Evolutionary conservation across 1,139 yeast genomes (phyloP).

Genomic region (Blastobotrys buckinghamii): DNA sequence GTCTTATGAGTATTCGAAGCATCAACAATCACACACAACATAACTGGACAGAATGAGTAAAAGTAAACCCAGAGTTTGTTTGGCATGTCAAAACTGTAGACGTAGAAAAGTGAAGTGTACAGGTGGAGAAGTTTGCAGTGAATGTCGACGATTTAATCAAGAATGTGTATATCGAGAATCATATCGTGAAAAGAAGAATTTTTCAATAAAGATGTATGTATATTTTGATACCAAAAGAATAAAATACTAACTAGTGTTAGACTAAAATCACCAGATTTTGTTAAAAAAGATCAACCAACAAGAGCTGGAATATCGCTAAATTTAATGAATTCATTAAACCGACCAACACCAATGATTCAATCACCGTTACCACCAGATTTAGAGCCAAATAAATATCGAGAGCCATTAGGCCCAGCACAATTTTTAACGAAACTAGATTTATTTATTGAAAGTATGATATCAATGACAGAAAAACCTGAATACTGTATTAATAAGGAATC

Average conservation of each 20-base stretch:
- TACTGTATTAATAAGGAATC: constrained; percentile 1
- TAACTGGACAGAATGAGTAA: background rate
- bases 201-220: constrained; percentile 20
- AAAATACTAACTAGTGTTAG: background rate
- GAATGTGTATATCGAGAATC: constrained; percentile 24
- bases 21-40: no score
- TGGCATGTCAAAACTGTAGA: constrained; percentile 60
- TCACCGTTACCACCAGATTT: constrained; percentile 1
- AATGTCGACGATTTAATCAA: constrained; percentile 23
- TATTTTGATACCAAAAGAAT: background rate
- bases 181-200: constrained; percentile 24
- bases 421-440: constrained; percentile 4
- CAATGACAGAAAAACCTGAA: constrained; percentile 5
- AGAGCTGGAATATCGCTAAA: no score
- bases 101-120: constrained; percentile 58
- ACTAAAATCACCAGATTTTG: constrained; percentile 19
- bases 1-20: no score
- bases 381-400: background rate
- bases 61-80: constrained; percentile 28
- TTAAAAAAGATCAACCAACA: constrained; percentile 3
- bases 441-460: constrained; percentile 5
- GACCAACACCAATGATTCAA: background rate
- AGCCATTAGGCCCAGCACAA: constrained; percentile 5
- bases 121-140: constrained; percentile 35
- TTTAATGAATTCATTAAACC: no score